Base-by-base conservation (phyloP, 2,329 filamentous ascomycete genomes). In the Ophiostoma sp. region DNA sequence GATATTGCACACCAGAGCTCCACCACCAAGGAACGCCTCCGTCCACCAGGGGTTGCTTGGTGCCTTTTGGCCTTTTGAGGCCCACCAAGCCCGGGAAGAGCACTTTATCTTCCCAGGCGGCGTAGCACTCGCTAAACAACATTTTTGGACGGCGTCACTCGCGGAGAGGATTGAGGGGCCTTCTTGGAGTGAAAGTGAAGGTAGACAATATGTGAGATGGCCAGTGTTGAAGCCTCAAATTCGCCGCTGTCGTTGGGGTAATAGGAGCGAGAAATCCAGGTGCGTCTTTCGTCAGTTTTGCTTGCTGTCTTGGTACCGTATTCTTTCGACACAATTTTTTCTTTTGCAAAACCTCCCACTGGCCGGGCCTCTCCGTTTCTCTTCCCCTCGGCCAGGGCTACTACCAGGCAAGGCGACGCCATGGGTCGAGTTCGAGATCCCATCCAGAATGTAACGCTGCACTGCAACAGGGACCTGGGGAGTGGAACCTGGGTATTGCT, bases 401-500 rank as follows among this genome's bases (percentile, higher is more conserved):
- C 15, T 50, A n/a, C 66, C 25, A 33, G 19, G 66, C 42, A 69
- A 69, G 66, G 25, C 66, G 12, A 55, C 22, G 55, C 25, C 66
- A 17, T 59, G 50, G 69, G 69, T 15, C 69, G 33, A 70, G 50
- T 42, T 59, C 69, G 33, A 59, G 52, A 70, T 70, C 52, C 52
- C 69, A 70, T 57, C 50, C 22, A 70, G 15, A 70, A 70, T 70
- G 69, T 19, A 61, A 71, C 69, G 39, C 55, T 61, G 36, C 42
- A 25, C 36, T 71, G 55, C 52, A 71, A 42, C 25, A 63, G 19
- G 28, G 48, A 22, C 19, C 48, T 9, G 50, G 31, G 36, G 36
- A 22, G 66, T 69, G 45, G 31, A 15, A 48, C 42, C 15, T 17
- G 42, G 33, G 17, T 42, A 11, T 28, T 22, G 59, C 33, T 36